These are phyloP conservation scores for Hordeum marinum DNA, from an alignment of 176 grass and related monocot species.

Conservation along the genomic window DNA sequence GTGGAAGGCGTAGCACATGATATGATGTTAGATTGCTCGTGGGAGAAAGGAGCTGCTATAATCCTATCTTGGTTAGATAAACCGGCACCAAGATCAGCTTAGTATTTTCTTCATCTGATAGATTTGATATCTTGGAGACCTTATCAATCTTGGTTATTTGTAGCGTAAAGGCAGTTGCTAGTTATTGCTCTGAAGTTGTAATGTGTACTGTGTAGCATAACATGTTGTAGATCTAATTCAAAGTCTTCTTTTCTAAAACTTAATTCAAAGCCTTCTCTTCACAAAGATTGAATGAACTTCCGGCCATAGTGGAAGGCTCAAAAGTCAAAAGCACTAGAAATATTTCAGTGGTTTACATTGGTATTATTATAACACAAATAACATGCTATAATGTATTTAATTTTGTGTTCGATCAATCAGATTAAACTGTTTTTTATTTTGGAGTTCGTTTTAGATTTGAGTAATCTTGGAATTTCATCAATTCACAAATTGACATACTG, in stretches of 20 bases:
- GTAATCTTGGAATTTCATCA: background rate
- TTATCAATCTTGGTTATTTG: background rate
- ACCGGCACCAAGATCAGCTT: slow-evolving; percentile 5
- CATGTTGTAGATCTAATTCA: background rate
- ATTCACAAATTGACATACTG: background rate
- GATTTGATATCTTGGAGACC: background rate
- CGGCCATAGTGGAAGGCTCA: background rate
- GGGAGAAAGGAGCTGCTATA: slow-evolving; percentile 78
- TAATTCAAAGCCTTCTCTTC: background rate
- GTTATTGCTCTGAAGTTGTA: background rate
- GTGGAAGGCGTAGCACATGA: slow-evolving; percentile 82
- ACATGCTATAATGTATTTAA: background rate
- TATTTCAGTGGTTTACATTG: background rate
- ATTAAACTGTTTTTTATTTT: background rate
- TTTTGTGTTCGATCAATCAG: background rate
- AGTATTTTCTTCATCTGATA: background rate
- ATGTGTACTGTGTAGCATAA: background rate
- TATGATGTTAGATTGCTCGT: slow-evolving; percentile 83
- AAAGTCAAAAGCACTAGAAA: background rate
- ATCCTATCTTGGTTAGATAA: slow-evolving; percentile 67
- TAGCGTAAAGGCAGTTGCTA: background rate
- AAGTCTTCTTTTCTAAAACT: background rate
- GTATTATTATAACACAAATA: background rate
- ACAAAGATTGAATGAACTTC: background rate
- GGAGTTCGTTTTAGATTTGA: background rate